A percentile compares a stretch with the other conserved stretches of the same genome.
Evolutionary conservation across 2,329 filamentous ascomycete species (phyloP).

Genomic region (Mycosphaerella arachidis): DNA sequence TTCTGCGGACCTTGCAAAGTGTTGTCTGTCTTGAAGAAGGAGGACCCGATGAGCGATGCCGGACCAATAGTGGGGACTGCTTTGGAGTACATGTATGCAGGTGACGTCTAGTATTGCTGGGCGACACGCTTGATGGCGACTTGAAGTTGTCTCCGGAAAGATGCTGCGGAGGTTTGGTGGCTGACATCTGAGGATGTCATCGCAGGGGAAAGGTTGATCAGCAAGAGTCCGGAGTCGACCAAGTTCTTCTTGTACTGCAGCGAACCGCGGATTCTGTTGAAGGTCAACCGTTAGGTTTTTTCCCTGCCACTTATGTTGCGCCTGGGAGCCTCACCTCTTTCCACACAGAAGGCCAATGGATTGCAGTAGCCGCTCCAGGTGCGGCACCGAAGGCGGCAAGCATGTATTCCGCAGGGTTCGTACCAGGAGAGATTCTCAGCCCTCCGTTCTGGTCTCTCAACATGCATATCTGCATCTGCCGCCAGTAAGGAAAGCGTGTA

Average conservation of each 20-base stretch:
- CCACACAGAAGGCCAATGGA: constrained; percentile 51
- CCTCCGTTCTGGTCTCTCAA: constrained; percentile 70
- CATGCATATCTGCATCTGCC: constrained; percentile 75
- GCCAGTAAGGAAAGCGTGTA: constrained; percentile 72
- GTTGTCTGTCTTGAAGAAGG: constrained; percentile 57
- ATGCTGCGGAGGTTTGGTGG: constrained; percentile 67
- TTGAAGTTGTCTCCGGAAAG: constrained; percentile 62
- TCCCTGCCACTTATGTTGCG: too few relatives aligned
- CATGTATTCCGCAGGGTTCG: constrained; percentile 84
- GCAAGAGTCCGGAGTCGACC: constrained; percentile 37
- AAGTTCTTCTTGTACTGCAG: constrained; percentile 44
- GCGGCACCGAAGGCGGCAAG: constrained; percentile 52
- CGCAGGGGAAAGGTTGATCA: constrained; percentile 33
- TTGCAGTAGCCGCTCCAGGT: constrained; percentile 46
- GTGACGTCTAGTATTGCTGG: constrained; percentile 88
- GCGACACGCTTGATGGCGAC: constrained; percentile 71
- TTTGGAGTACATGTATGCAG: constrained; percentile 86
- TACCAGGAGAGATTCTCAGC: constrained; percentile 57
- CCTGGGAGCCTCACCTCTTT: too few relatives aligned
- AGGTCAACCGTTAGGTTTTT: too few relatives aligned
- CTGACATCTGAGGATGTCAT: constrained; percentile 38
- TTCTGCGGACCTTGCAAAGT: constrained; percentile 76
- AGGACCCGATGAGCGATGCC: constrained; percentile 76
- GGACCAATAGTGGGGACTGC: constrained; percentile 59
- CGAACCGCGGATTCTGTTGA: constrained; percentile 44